Evolutionary conservation across 2,329 filamentous ascomycete genomes (phyloP).

Genomic region (Aspergillus costaricaensis): DNA sequence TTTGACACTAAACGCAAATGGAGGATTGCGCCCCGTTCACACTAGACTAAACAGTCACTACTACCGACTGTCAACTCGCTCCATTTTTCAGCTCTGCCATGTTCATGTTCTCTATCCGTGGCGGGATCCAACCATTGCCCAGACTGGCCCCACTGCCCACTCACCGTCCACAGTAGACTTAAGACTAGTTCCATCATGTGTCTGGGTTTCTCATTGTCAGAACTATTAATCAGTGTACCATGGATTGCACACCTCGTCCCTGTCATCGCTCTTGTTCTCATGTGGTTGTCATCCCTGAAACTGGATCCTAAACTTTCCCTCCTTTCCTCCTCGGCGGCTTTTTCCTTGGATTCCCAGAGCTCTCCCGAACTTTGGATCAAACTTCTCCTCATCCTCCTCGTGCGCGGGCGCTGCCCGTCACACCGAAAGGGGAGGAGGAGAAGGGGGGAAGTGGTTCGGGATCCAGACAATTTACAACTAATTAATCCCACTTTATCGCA

Average conservation of each 20-base stretch:
- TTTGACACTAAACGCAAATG: background rate
- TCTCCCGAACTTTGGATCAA: slow-evolving; percentile 15
- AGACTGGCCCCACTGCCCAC: slow-evolving; percentile 1
- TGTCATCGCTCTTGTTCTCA: slow-evolving; percentile 17
- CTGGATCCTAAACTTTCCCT: slow-evolving; percentile 15
- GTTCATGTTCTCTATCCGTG: background rate
- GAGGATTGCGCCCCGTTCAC: slow-evolving; percentile 4
- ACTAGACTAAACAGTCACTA: slow-evolving; percentile 10
- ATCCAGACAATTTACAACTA: slow-evolving; percentile 1
- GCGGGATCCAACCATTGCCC: slow-evolving; percentile 6
- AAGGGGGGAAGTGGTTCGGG: background rate
- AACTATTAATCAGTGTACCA: slow-evolving; percentile 8
- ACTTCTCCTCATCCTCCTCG: slow-evolving; percentile 10
- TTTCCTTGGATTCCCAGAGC: background rate
- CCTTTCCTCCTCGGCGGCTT: no score
- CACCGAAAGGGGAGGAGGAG: background rate
- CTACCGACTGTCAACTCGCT: background rate
- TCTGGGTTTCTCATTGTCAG: background rate
- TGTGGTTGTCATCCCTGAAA: slow-evolving; percentile 18
- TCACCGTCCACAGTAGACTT: background rate
- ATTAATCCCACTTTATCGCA: slow-evolving; percentile 2
- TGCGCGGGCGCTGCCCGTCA: slow-evolving; percentile 5
- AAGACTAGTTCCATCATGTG: slow-evolving; percentile 3
- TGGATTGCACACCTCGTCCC: slow-evolving; percentile 13
- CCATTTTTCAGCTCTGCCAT: slow-evolving; percentile 11